Base-by-base conservation (phyloP, 2,329 filamentous ascomycete genomes). In the Xylaria sp. region DNA sequence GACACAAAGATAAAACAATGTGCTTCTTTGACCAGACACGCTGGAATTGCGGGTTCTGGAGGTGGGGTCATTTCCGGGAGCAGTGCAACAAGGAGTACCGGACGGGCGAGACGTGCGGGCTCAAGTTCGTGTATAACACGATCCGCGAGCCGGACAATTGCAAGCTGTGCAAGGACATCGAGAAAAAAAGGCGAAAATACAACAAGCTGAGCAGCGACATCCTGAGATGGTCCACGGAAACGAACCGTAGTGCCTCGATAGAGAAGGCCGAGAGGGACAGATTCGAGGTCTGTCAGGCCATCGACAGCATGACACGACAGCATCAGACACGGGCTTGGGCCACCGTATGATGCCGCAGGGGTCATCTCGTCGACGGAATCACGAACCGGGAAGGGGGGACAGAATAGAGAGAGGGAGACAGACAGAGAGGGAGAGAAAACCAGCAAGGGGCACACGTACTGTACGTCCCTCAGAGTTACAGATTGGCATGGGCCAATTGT, bases 51-150 rank as follows among this genome's bases (percentile, higher is more conserved):
- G 89, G 90, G 71, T 93, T 91, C 82, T 96, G 89, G 88, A 91
- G 92, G 76, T 97, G 92, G 92, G 90, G 91, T 66, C 89, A 88
- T 78, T 97, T 97, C 80, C 87, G 90, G 66, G 85, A 92, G 75
- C 92, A 96, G 74, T 97, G 93, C 82, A 88, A 89, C 75, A 92
- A 91, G 76, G 93, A 97, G 75, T 95, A 96, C 78, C 90, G 93
- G 66, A 96, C 90, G 67, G 93, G 93, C 70, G 93, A 97, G 80
- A 97, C 93, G 44, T 97, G 93, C 77, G 93, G 93, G 63, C 88
- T 96, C 78, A 96, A 91, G 78, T 84, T 96, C 65, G 87, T 96
- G 71, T 92, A 89, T 79, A 79, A 85, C 68, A 92, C 90, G 30
- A 80, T 84, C 65, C 79, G 79, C 60, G 80, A 88, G 57, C 68